Percentiles rank a stretch among this genome's conserved stretches.
phyloP scores from a whole-genome alignment of 305 asterid species.

The Ajuga reptans region DNA sequence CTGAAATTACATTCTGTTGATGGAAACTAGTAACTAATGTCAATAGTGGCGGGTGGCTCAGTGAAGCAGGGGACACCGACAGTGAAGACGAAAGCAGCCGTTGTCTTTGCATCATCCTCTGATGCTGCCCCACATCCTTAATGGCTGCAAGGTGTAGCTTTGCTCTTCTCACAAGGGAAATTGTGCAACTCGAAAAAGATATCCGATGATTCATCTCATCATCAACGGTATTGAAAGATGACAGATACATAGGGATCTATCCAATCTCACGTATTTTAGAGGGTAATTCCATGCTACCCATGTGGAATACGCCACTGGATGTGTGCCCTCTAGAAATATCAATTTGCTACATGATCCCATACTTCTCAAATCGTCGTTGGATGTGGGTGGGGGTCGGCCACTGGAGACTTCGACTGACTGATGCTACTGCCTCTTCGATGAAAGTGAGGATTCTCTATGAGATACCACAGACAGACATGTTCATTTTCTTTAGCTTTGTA shows the following conservation, averaged over 20 bases:
- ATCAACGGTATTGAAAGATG: background rate
- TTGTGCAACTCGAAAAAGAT: background rate
- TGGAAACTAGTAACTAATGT: background rate
- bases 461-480: background rate
- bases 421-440: background rate
- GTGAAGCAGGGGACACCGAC: constrained; percentile 28
- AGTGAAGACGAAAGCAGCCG: constrained; percentile 25
- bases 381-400: no score
- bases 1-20: background rate
- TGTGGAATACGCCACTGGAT: no score
- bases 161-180: background rate
- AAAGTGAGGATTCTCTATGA: background rate
- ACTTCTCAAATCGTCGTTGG: no score
- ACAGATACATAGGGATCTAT: background rate
- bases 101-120: constrained; percentile 29
- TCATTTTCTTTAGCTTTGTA: background rate
- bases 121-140: no score
- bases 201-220: background rate
- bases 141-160: no score
- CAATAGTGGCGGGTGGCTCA: background rate
- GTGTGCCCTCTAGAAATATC: no score
- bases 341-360: no score
- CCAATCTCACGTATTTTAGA: no score
- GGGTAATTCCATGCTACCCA: background rate
- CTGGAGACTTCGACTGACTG: background rate